Evolutionary conservation across 1,139 yeast species (phyloP), one percentile per base, ranked within the genome.

Genomic region (Pichia sp.): DNA sequence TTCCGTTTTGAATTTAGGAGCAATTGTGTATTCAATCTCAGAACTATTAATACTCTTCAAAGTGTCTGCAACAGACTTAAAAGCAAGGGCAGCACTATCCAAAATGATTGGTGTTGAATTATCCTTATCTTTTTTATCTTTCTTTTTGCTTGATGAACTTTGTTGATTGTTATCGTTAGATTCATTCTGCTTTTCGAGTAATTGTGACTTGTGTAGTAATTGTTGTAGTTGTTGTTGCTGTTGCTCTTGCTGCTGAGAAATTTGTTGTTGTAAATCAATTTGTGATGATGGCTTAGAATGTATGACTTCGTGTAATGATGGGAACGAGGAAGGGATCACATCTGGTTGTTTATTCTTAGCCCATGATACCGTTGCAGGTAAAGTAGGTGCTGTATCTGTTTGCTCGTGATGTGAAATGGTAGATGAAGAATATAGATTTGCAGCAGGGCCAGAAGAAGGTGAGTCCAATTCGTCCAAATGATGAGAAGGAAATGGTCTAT

Each of bases 291-390:
- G 23, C 35, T 45, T 28, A 45, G 48, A 26, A 49, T 7, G 49
- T 45, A 76, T 66, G 3, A 81, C 74, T 58, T 82, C 90, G 5
- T 83, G 83, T 52, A 83, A 68, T 0, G 90, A 77, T 36, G 92
- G 92, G 71, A 83, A 81, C 4, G 86, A 80, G 2, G 81, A 48
- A 11, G 72, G 52, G 23, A 44, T 40, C 27, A 29, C n/a, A 23
- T 38, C 36, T n/a, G 33, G 50, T 40, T 44, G 41, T 44, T 46
- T 49, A 39, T 48, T 42, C 40, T 59, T 73, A 2, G 79, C 81
- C 81, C 82, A 77, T 36, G 72, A 75, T 1, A 81, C 81, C 26
- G 80, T 69, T 3, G 73, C 72, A n/a, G 81, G 81, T 42, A 77
- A 66, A 10, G 72, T 67, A 4, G 74, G 69, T 2, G 65, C 49